Base-by-base conservation (phyloP, 2,329 filamentous ascomycete genomes). In the Venturia pyrina region DNA sequence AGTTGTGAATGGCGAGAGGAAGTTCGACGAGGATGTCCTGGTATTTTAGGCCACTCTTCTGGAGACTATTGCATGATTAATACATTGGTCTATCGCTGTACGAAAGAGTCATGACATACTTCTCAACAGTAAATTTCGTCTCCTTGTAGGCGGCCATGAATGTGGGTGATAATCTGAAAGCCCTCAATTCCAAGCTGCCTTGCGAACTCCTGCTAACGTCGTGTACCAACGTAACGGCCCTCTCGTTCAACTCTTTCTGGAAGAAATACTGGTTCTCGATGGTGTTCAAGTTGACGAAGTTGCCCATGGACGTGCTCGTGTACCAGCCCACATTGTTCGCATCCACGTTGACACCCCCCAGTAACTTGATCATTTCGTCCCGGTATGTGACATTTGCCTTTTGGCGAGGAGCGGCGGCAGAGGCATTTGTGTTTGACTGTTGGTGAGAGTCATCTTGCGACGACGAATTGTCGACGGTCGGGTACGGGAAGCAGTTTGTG, bases 301-400 rank as follows among this genome's bases (percentile, higher is more conserved):
- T 98, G 78, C 95, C 95, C 90, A 99, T 96, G 78, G 92, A 96
- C 69, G 93, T 91, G 81, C 92, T 97, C 67, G 92, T 97, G 82
- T 99, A 99, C 93, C 93, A 99, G 73, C 95, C 95, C 68, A 96
- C 91, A 74, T 91, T 96, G 83, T 98, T 96, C 70, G 95, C 95
- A 77, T 99, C 95, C 67, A 98, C 90, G 78, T 98, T 99, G 74
- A 99, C 95, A 80, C 98, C 95, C 77, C 93, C 89, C 69, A 98
- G 82, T 78, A 95, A 92, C 75, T 92, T 90, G 78, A 99, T 93
- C 93, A 98, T 98, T 79, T 99, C 95, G 70, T 87, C 88, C 81
- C 96, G 91, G 80, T 99, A 98, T 71, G 83, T 80, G 28, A 88
- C 83, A 78, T 96, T 97, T 73, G 89, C 85, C 83, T 98, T 98